Evolutionary conservation across 106 monocot species (phyloP).

Genomic region (Dendrobium chrysotoxum): DNA sequence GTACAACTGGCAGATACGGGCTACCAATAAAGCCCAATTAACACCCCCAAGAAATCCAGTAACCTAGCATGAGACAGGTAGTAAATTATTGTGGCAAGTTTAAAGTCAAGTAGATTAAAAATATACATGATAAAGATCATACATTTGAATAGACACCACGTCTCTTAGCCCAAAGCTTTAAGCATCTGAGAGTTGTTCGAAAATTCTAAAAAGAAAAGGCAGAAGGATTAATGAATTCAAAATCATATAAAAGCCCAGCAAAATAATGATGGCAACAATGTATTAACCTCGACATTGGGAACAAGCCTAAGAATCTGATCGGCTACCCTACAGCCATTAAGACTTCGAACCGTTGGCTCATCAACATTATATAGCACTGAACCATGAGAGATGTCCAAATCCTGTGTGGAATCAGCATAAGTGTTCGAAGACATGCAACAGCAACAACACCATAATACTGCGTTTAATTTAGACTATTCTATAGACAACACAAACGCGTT

Average conservation of each 20-base stretch:
- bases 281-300: constrained; percentile 73
- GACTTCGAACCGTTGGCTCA: constrained; percentile 88
- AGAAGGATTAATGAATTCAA: neutral
- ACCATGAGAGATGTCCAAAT: constrained; percentile 86
- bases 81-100: neutral
- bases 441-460: neutral
- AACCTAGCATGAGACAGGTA: constrained; percentile 36
- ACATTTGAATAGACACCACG: constrained; percentile 99
- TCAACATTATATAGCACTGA: constrained; percentile 85
- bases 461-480: neutral
- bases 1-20: constrained; percentile 89
- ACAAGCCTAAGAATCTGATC: constrained; percentile 96
- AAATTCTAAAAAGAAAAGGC: constrained; percentile 47
- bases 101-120: constrained; percentile 2
- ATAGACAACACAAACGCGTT: neutral
- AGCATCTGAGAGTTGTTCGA: constrained; percentile 72
- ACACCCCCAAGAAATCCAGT: constrained; percentile 99
- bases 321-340: constrained; percentile 97
- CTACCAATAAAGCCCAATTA: constrained; percentile 89
- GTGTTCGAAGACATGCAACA: neutral
- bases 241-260: neutral
- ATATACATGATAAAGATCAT: constrained; percentile 12
- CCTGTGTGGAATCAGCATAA: constrained; percentile 33
- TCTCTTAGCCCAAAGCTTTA: constrained; percentile 93
- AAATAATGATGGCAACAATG: neutral